Evolutionary conservation across 202 grass and related monocot species (phyloP).

Genomic region (Schoenoplectus tabernaemontani): DNA sequence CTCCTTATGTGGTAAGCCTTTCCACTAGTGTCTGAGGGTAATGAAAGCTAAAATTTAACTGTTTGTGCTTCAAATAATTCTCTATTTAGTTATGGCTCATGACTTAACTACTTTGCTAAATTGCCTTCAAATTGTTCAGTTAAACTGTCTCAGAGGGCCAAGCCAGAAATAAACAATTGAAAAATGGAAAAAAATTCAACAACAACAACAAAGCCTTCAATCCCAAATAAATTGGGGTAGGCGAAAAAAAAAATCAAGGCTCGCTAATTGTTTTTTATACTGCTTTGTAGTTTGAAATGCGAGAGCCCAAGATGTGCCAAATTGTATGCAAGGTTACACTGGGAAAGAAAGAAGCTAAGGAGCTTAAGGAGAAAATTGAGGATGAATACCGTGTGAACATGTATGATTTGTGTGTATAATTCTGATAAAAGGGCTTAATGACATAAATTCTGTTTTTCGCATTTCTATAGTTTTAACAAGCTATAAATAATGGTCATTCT

Average conservation of each 20-base stretch:
- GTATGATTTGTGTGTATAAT: conserved; percentile 23
- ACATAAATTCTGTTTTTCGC: background rate
- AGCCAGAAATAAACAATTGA: background rate
- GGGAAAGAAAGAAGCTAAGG: conserved; percentile 56
- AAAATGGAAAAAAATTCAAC: background rate
- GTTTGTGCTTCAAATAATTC: background rate
- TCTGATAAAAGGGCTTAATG: background rate
- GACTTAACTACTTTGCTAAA: background rate
- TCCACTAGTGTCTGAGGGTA: background rate
- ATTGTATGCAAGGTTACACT: conserved; percentile 70
- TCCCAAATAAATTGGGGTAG: no score
- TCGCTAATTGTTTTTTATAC: conserved; percentile 8
- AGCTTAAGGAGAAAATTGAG: conserved; percentile 84
- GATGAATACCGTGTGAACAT: conserved; percentile 90
- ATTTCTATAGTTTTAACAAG: background rate
- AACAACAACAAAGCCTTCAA: no score
- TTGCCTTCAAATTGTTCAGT: background rate
- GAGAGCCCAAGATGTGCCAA: conserved; percentile 75
- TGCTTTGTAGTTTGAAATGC: conserved; percentile 71
- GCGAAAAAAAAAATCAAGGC: background rate
- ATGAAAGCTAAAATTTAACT: background rate
- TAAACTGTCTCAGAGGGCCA: background rate
- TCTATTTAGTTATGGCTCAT: background rate
- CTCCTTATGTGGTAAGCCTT: conserved; percentile 62
- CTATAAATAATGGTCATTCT: conserved; percentile 6